phyloP scores from a whole-genome alignment of 495 filamentous ascomycete genomes.

The Podospora australis region DNA sequence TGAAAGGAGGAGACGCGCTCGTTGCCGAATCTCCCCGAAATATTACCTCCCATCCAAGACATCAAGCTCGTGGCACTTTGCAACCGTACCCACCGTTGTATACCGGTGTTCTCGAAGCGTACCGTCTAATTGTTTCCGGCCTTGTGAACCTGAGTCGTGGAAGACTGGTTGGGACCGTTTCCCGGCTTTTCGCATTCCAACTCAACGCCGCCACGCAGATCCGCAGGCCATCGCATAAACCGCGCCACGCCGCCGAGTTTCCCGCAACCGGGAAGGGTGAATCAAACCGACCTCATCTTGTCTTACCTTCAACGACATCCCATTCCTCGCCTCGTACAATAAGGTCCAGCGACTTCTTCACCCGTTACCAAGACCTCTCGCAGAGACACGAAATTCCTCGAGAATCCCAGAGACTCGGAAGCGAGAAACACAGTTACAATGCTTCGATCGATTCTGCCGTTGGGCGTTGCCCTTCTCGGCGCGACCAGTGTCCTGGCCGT shows the following conservation, averaged over 20 bases:
- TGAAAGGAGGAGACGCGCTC: no score
- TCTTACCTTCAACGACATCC: conserved; percentile 3
- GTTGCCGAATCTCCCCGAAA: not conserved
- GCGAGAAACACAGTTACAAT: conserved; percentile 17
- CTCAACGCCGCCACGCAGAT: not conserved
- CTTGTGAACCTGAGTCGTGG: no score
- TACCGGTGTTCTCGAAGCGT: no score
- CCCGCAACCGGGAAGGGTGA: not conserved
- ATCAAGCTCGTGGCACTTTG: no score
- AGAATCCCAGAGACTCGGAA: not conserved
- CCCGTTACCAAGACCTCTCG: conserved; percentile 1
- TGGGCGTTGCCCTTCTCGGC: conserved; percentile 38
- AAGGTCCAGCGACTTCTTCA: not conserved
- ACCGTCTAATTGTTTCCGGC: no score
- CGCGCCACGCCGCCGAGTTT: not conserved
- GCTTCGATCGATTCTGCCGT: conserved; percentile 29
- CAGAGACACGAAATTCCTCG: not conserved
- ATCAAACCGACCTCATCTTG: not conserved
- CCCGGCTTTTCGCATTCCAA: not conserved
- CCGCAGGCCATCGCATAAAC: not conserved
- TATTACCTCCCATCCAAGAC: no score
- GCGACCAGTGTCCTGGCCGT: conserved; percentile 33
- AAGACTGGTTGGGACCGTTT: not conserved
- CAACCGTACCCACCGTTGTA: no score
- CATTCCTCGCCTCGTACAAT: not conserved